Evolutionary conservation across 1,284 basidiomycete species (phyloP).

Genomic region (Puccinia sorghi): DNA sequence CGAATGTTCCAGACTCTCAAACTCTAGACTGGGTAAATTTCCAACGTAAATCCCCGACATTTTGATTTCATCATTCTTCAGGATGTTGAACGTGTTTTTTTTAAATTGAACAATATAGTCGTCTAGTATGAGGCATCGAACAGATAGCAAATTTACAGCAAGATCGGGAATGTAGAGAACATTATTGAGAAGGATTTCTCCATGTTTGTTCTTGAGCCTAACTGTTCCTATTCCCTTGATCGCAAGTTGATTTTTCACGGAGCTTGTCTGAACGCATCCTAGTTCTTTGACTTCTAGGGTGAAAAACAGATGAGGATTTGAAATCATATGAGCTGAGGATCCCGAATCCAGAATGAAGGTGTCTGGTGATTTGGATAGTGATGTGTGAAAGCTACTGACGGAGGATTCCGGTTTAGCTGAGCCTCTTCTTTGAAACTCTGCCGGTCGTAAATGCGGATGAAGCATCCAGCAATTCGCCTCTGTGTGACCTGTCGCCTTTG

Average conservation of each 20-base stretch:
- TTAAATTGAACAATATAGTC: neutral
- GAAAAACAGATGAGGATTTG: neutral
- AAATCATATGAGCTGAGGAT: conserved; percentile 6
- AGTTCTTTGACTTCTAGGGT: neutral
- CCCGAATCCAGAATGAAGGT: neutral
- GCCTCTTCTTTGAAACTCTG: neutral
- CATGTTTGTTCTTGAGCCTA: neutral
- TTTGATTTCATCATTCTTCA: neutral
- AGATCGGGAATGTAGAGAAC: no score
- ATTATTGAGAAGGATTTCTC: neutral
- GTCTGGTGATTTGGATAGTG: neutral
- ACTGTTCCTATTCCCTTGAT: conserved; percentile 10
- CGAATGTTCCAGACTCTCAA: neutral
- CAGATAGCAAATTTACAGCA: conserved; percentile 8
- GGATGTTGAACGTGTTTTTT: neutral
- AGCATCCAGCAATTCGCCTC: neutral
- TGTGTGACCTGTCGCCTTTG: neutral
- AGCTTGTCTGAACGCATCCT: neutral
- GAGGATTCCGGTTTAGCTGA: neutral
- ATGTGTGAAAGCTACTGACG: neutral
- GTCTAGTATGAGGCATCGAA: neutral
- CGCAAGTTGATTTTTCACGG: neutral
- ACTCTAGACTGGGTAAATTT: neutral
- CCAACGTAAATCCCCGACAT: neutral
- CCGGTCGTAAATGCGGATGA: neutral